A percentile compares a stretch with the other conserved stretches of the same genome.
phyloP scores from a whole-genome alignment of 2,329 filamentous ascomycete genomes.

The Colletotrichum musicola region DNA sequence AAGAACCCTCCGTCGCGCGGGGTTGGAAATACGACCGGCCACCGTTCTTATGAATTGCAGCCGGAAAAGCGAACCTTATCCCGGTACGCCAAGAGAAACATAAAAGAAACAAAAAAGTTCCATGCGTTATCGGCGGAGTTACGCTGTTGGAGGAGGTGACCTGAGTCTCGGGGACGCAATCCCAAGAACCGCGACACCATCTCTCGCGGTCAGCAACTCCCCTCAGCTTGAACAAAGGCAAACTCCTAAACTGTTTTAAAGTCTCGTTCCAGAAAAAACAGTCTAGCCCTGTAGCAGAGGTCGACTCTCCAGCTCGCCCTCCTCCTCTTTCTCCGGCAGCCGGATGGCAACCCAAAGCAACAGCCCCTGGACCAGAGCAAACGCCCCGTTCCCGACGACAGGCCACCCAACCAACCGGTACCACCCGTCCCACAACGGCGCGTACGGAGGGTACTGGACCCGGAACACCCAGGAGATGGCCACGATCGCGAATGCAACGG shows the following conservation, averaged over 20 bases:
- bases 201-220: too few species aligned
- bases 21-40: neutral
- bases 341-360: neutral
- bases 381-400: conserved; percentile 11
- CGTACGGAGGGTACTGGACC: neutral
- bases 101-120: neutral
- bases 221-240: too few species aligned
- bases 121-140: neutral
- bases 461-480: conserved; percentile 20
- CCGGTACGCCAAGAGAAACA: neutral
- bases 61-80: neutral
- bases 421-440: conserved; percentile 10
- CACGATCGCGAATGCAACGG: neutral
- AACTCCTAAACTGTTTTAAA: too few species aligned
- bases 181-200: too few species aligned
- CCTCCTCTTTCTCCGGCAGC: too few species aligned
- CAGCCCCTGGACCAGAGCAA: neutral
- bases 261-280: too few species aligned
- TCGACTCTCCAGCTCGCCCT: too few species aligned
- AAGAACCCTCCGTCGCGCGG: conserved; percentile 21
- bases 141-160: too few species aligned
- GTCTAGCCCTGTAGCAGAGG: neutral
- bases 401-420: conserved; percentile 29
- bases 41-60: neutral
- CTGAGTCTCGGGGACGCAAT: too few species aligned